Evolutionary conservation across 495 filamentous ascomycete genomes (phyloP).

Genomic region (Neurospora sp.): DNA sequence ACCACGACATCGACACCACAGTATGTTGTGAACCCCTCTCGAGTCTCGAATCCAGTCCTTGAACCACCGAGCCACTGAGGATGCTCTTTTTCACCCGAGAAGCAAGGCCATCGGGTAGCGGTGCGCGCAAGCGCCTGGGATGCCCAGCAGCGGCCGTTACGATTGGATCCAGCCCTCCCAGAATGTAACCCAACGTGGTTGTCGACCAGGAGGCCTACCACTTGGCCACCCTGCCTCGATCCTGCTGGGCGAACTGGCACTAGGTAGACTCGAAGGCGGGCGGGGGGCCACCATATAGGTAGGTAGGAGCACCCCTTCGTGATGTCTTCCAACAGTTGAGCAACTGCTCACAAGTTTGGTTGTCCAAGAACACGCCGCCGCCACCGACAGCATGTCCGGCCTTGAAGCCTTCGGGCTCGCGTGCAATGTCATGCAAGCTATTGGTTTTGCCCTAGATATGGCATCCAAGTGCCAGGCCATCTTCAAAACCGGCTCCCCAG

Average conservation of each 20-base stretch:
- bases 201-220: not conserved
- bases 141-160: not conserved
- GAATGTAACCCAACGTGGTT: not conserved
- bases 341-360: not conserved
- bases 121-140: not conserved
- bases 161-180: not conserved
- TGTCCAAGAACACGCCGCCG: not conserved
- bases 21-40: not conserved
- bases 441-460: constrained; percentile 12
- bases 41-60: not conserved
- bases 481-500: constrained; percentile 6
- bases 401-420: constrained; percentile 20
- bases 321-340: not conserved
- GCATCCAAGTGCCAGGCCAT: not conserved
- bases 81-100: not conserved
- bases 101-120: not conserved
- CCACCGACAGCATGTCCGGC: constrained; percentile 9
- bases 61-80: not conserved
- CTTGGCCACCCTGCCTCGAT: not conserved
- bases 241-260: not conserved
- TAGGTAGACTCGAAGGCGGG: not conserved
- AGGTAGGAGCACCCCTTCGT: not conserved
- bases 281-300: not conserved
- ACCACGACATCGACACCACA: not conserved
- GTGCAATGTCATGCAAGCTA: constrained; percentile 22